Percentiles rank a stretch among this genome's conserved stretches.
phyloP scores from a whole-genome alignment of 2,329 filamentous ascomycete species.

The Alternaria atra region DNA sequence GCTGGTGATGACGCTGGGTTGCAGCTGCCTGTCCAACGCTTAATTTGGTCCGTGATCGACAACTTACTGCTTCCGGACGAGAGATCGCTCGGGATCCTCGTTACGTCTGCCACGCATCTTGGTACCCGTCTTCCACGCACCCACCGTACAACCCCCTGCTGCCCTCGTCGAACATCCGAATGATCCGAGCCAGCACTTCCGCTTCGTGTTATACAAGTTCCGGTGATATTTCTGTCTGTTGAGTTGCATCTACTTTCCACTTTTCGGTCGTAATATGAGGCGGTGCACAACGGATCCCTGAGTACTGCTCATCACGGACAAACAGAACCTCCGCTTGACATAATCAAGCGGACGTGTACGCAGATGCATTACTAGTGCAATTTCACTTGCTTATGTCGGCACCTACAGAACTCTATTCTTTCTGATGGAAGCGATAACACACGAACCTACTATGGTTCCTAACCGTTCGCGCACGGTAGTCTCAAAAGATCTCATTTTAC shows the following conservation, averaged over 20 bases:
- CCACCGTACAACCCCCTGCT: not conserved
- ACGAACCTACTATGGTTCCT: not conserved
- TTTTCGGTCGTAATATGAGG: not conserved
- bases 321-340: not conserved
- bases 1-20: not conserved
- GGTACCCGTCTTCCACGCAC: not conserved
- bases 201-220: not conserved
- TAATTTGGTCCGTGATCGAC: conserved; percentile 6
- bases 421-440: not conserved
- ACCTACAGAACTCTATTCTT: not conserved
- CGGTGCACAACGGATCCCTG: not conserved
- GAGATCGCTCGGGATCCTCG: conserved; percentile 9
- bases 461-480: not conserved
- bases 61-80: conserved; percentile 13
- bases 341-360: not conserved
- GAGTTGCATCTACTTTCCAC: not conserved
- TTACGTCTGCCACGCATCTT: conserved; percentile 1
- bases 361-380: not conserved
- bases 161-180: not conserved
- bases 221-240: not conserved
- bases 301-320: not conserved
- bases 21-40: not conserved
- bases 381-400: not conserved
- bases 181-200: not conserved
- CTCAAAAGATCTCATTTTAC: not conserved